Evolutionary conservation across 1,284 basidiomycete species (phyloP), one percentile per base, ranked within the genome.

Genomic region (Chiua sp.): DNA sequence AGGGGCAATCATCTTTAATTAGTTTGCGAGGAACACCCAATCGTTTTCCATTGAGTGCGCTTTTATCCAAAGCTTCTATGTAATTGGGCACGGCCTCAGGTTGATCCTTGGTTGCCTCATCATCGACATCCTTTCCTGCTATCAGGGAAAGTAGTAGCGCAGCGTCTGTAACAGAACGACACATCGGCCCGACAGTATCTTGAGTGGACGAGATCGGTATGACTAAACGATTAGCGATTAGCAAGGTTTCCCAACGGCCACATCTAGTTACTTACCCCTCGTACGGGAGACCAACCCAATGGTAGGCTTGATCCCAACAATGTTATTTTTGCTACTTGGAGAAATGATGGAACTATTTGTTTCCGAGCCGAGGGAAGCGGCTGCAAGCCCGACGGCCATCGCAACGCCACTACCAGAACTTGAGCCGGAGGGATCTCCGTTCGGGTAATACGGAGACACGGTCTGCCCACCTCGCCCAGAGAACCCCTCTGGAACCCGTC

Each of bases 231-330:
- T 23, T 2, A 12, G 16, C 26, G 16, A 37, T 68, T 33, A 57
- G 57, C 3, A 18, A 30, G 10, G 10, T 28, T 48, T 23, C 16
- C 58, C 69, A 39, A 47, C 3, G 16, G 37, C 4, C 37, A 39
- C 12, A 0, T 46, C 53, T 15, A 8, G 22, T 8, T 26, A 4
- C 8, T 18, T 20, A 2, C 51, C 80, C 80, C 65, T 79, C 7
- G 80, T 77, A 28, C 84, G 73, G 33, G 80, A 82, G 2, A 82
- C 83, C 11, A 84, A 67, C 3, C 83, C 83, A 0, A 84, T 76
- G 3, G 81, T 83, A 3, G 83, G 82, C 67, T 83, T 83, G 56
- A 84, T 80, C 2, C 83, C 83, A 1, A 83, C 82, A 6, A 84
- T 59, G 48, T 82, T 83, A 56, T 80, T 79, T 30, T 66, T 65